Base-by-base conservation (phyloP, 805 yeast genomes). In the Saturnispora ahearnii region DNA sequence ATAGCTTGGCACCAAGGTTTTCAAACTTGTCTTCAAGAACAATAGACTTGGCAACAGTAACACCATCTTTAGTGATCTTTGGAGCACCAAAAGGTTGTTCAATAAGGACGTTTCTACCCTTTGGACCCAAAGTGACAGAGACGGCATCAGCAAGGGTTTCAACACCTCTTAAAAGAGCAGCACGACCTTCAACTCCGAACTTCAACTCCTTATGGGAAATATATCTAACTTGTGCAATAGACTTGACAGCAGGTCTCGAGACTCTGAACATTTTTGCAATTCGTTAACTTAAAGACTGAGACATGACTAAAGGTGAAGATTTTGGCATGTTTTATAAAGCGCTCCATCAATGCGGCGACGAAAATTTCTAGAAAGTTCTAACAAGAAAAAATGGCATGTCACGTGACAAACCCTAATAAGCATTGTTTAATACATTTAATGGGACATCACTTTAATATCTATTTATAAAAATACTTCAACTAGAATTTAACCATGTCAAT, bases 41-140 rank as follows among this genome's bases (percentile, higher is more conserved):
- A 61, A 91, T 81, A 49, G 95, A 82, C 63, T 77, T 80, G 54
- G 99, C 99, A 53, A 91, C 97, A 44, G 98, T 88, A 47, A 89
- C 97, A 79, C 99, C 99, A 68, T 91, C 99, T 74, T 91, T 91
- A 71, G 99, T 91, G 77, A 91, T 91, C 76, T 91, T 91, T 61
- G 99, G 99, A 48, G 96, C 79, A 58, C 96, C 97, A 59, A 87
- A 93, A 55, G 87, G 84, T 73, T 93, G 99, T 73, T 91, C 98
- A 65, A 93, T 90, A 60, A 91, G 77, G 36, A 89, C 99, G 62
- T 89, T 91, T 71, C 99, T 84, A 64, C 99, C 99, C 70, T 90
- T 90, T 62, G 99, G 99, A 48, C 99, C 99, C 54, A 91, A 75
- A 36, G 99, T 93, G 48, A 95, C 95, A 34, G 96, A 82, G 45